These are phyloP conservation scores for Selenicereus undatus DNA, from an alignment of 148 eudicot genomes.

Conservation along the genomic window DNA sequence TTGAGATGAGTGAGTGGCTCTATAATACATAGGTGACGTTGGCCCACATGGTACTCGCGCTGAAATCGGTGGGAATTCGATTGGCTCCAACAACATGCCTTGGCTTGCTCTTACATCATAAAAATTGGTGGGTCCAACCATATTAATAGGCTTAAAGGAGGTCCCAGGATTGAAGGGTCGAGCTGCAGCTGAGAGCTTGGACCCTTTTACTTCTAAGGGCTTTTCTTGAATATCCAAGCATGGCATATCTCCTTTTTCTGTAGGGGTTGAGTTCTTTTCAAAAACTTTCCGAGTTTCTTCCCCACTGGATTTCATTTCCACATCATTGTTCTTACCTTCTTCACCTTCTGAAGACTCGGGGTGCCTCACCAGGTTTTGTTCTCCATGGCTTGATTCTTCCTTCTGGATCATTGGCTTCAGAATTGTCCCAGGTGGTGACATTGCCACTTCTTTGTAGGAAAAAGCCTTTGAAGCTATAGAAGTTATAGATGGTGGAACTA, in stretches of 20 bases:
- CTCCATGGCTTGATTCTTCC: constrained; percentile 47
- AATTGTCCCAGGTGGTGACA: constrained; percentile 95
- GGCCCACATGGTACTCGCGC: constrained; percentile 94
- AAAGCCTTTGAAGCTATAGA: constrained; percentile 76
- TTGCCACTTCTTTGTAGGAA: constrained; percentile 95
- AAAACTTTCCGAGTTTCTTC: constrained; percentile 31
- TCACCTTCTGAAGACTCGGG: constrained; percentile 37
- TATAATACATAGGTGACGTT: constrained; percentile 70
- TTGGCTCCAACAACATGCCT: constrained; percentile 63
- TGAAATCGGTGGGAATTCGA: constrained; percentile 78
- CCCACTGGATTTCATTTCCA: constrained; percentile 33
- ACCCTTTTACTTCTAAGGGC: constrained; percentile 54
- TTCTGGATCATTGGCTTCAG: constrained; percentile 56
- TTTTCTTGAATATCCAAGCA: constrained; percentile 46
- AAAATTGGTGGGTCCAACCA: constrained; percentile 34
- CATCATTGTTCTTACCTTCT: constrained; percentile 17
- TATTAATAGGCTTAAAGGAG: constrained; percentile 37
- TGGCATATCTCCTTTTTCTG: constrained; percentile 34
- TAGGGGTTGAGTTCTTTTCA: constrained; percentile 10
- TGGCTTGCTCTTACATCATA: constrained; percentile 70
- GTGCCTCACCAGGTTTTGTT: constrained; percentile 16
- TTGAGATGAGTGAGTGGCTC: constrained; percentile 43
- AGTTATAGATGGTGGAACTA: constrained; percentile 32
- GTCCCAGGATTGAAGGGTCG: constrained; percentile 71
- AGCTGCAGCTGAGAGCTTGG: constrained; percentile 93